Evolutionary conservation across 1,284 basidiomycete genomes (phyloP), one percentile per base, ranked within the genome.

Genomic region (Leccinum idahoense): DNA sequence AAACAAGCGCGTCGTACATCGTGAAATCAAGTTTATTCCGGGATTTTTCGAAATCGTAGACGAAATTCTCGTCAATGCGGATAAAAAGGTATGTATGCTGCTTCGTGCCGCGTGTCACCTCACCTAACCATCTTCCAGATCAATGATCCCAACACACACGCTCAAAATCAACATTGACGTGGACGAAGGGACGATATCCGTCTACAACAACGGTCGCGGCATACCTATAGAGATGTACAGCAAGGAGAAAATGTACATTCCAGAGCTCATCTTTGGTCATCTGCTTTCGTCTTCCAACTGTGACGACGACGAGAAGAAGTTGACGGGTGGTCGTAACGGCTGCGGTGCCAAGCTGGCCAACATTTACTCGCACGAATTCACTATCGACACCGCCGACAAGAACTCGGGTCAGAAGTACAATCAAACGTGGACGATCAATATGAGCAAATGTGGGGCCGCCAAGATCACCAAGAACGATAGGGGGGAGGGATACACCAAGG

Each of bases 41-140:
- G 97, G 96, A 67, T 97, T 99, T 77, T 96, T 97, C 86, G 99
- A 99, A 83, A 99, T 99, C 74, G 91, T 99, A 57, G 97, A 99
- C 73, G 97, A 99, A 79, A 99, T 99, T 71, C 83, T 99, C 6
- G 97, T 99, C 70, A 99, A 99, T 75, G 97, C 97, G 7, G 97
- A 99, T 76, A 98, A 99, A 80, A 99, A 99, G 88, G 96, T 92
- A 67, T 60, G 74, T 70, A 20, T 57, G 29, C 39, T 61, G 41
- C 20, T 46, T 60, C 46, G 54, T 64, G 8, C 29, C 58, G 32
- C 5, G 11, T 23, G 41, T 55, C 32, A 58, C 15, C 12, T 62
- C 20, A 55, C 35, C 61, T 53, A 15, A 60, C 5, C 1, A 10
- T 29, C 55, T 14, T 59, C n/a, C 62, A 96, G 94, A 92, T 96